Conservation (phyloP, 495 filamentous ascomycete genomes). For the Friedmanniomyces simplex region DNA sequence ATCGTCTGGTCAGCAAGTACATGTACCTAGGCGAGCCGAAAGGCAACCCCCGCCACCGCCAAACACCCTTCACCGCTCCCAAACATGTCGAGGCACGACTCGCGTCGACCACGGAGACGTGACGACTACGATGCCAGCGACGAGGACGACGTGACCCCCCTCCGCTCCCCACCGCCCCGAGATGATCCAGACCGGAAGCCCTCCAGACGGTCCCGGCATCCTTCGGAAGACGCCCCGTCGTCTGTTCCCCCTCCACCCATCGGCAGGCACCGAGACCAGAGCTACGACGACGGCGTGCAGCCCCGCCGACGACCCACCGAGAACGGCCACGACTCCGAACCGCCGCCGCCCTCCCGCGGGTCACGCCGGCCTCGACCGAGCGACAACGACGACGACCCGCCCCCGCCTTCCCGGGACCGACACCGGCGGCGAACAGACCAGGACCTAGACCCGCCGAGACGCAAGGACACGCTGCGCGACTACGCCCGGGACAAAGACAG, state of each 20-base stretch:
- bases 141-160: slow-evolving; percentile 8
- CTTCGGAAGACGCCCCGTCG: background rate
- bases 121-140: slow-evolving; percentile 15
- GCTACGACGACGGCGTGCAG: slow-evolving; percentile 3
- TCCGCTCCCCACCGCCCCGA: background rate
- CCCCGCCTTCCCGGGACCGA: slow-evolving; percentile 3
- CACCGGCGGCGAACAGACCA: background rate
- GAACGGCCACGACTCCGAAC: background rate
- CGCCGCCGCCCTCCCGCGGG: background rate
- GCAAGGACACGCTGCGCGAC: slow-evolving; percentile 5
- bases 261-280: background rate
- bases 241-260: slow-evolving; percentile 8
- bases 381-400: background rate
- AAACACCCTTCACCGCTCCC: background rate
- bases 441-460: slow-evolving; percentile 3
- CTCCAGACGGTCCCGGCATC: background rate
- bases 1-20: too few relatives aligned
- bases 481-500: slow-evolving; percentile 6
- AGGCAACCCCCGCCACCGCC: too few relatives aligned
- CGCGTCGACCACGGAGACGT: background rate
- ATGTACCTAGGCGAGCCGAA: too few relatives aligned
- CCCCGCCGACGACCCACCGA: background rate
- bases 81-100: slow-evolving; percentile 6
- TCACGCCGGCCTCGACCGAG: background rate
- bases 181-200: background rate